Base-by-base conservation (phyloP, 1,284 basidiomycete species). In the Irpex lacteus region DNA sequence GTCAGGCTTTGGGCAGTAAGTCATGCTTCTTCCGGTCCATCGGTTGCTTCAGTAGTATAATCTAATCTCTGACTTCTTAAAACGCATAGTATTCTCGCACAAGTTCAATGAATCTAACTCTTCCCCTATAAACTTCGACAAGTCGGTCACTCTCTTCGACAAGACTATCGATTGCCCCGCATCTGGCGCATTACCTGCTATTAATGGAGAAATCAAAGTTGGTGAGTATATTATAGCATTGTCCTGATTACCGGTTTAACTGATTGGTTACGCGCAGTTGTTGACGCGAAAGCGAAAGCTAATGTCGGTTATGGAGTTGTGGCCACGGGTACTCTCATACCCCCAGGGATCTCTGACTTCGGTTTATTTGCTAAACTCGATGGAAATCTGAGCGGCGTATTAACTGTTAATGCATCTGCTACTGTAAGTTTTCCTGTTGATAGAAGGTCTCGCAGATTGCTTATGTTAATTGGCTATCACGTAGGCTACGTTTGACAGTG, bases 241-340 rank as follows among this genome's bases (percentile, higher is more conserved):
- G 34, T 36, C 34, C 34, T 36, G 34, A 36, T 36, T 36, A 36
- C 6, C 34, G 34, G 34, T 36, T 36, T 2, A 36, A 1, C 34
- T 36, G 34, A 36, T 36, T 36, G 34, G 44, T 47, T 47, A 18
- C 18, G 1, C 15, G 44, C 18, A 7, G 76, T 80, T 63, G 76
- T 82, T 0, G 70, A 78, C 36, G 78, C 78, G 5, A 77, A 80
- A 50, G 78, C 72, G 3, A 60, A 74, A 58, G 78, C 76, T 0
- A 66, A 70, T 1, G 72, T 80, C 13, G 71, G 72, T 21, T 71
- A 83, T 52, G 82, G 83, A 9, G 70, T 82, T 26, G 77, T 74
- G 4, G 79, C 77, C 0, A 73, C 71, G 2, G 83, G 83, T 2
- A 79, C 75, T 1, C 63, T 84, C 32, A 59, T 83, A 3, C 82